These are phyloP conservation scores for Talaromyces sp. DNA, from an alignment of 2,329 filamentous ascomycete species.

Conservation along the genomic window DNA sequence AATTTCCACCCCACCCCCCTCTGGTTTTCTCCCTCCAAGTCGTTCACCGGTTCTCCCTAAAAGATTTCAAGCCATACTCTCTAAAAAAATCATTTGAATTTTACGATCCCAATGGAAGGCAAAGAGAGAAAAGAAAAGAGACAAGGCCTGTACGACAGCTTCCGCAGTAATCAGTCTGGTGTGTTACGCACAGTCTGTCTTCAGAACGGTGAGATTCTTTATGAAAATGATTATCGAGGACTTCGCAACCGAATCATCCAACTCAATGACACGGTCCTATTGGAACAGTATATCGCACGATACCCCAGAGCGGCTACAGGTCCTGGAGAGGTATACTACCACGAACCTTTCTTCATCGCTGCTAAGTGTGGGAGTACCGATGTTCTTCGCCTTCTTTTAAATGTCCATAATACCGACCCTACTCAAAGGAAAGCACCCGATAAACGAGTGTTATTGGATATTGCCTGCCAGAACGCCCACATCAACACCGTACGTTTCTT, in stretches of 20 bases:
- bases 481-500: slow-evolving; percentile 16
- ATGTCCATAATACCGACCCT: slow-evolving; percentile 12
- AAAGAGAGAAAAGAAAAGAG: neutral
- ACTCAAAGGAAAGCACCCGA: slow-evolving; percentile 5
- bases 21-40: too few species aligned
- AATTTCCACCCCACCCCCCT: too few species aligned
- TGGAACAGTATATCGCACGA: slow-evolving; percentile 2
- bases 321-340: neutral
- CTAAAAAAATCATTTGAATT: neutral
- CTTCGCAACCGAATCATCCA: neutral
- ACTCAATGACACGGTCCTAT: neutral
- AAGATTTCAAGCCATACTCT: neutral
- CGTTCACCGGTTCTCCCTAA: neutral
- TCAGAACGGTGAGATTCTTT: neutral
- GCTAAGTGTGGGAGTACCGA: slow-evolving; percentile 15
- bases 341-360: slow-evolving; percentile 16
- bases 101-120: neutral
- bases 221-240: neutral
- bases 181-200: neutral
- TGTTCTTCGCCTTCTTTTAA: slow-evolving; percentile 15
- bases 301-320: neutral
- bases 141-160: neutral
- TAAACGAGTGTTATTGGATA: slow-evolving; percentile 11
- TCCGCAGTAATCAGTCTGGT: neutral
- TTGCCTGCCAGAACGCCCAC: slow-evolving; percentile 13